Base-by-base conservation (phyloP, 1,284 basidiomycete species). In the Chalciporus sp. region DNA sequence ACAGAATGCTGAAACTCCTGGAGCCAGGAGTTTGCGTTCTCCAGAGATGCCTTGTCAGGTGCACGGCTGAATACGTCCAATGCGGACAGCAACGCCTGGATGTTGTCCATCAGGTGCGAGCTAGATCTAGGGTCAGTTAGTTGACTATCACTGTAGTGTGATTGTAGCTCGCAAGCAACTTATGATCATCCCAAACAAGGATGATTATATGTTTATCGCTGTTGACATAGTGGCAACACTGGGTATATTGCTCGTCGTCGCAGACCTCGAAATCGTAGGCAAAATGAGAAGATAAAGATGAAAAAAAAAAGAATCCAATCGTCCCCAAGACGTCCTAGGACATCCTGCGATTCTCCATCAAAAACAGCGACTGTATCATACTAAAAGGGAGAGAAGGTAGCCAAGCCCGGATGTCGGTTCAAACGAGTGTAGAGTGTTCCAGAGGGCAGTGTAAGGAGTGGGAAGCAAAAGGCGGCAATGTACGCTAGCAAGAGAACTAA, bases 1-100 rank as follows among this genome's bases (percentile, higher is more conserved):
- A 95, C 94, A 76, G 92, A 94, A 79, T 96, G 94, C 76, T 97
- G 94, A 71, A 96, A 97, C 74, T 94, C 92, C 76, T 94, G 90
- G 58, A 97, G 85, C 92, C 92, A 96, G 62, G 86, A 78, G 76
- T 94, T 95, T 62, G 94, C 94, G 59, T 81, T 82, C 61, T 92
- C 89, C 64, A 98, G 84, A 11, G 92, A 86, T 14, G 74, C 74
- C 62, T 92, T 88, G 78, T 97, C 91, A 28, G 95, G 92, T 41
- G 87, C 85, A 55, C 83, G 80, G 61, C 78, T 77, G 70, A 92
- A 91, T 47, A 92, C 86, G 49, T 85, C 83, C 59, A 92, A 77
- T 23, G 86, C 90, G 59, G 86, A 82, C 61, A 91, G 72, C 8
- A 92, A 74, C 55, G 81, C 80, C 70, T 87, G 85, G 42, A 91